Evolutionary conservation across 768 basidiomycete genomes (phyloP).

Genomic region (Hygrophoropsis aurantiaca): DNA sequence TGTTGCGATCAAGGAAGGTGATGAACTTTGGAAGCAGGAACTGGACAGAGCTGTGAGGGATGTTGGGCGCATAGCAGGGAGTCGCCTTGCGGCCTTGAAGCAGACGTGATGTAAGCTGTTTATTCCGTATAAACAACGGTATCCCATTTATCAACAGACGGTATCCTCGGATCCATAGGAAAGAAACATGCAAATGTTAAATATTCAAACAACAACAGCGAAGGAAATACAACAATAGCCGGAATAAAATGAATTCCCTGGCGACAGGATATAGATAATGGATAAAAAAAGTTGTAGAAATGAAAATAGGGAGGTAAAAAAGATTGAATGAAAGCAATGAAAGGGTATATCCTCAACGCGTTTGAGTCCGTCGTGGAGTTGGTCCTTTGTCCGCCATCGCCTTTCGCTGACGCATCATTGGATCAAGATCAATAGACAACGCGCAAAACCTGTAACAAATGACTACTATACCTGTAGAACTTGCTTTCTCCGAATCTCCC

Average conservation of each 20-base stretch:
- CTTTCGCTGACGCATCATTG: conserved; percentile 20
- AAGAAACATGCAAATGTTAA: too few relatives aligned
- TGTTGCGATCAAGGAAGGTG: conserved; percentile 33
- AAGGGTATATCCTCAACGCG: conserved; percentile 2
- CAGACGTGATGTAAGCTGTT: conserved; percentile 13
- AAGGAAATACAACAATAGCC: conserved; percentile 26
- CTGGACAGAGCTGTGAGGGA: conserved; percentile 71
- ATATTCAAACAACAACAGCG: neutral
- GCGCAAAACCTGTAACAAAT: neutral
- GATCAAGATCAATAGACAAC: conserved; percentile 9
- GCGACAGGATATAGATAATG: conserved; percentile 28
- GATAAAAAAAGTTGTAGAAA: conserved; percentile 10
- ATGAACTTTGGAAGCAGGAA: conserved; percentile 63
- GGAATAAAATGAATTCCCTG: conserved; percentile 16
- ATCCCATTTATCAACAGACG: neutral
- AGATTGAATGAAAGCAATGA: conserved; percentile 9
- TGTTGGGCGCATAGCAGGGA: conserved; percentile 75
- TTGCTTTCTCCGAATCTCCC: conserved; percentile 54
- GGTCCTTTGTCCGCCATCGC: conserved; percentile 27
- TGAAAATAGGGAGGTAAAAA: conserved; percentile 21
- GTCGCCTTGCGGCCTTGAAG: conserved; percentile 50
- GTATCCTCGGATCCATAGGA: too few relatives aligned
- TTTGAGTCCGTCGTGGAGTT: conserved; percentile 17
- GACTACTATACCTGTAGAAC: conserved; percentile 45
- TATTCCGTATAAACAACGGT: too few relatives aligned